phyloP scores from a whole-genome alignment of 2,329 filamentous ascomycete genomes.

The Xylaria sp. region DNA sequence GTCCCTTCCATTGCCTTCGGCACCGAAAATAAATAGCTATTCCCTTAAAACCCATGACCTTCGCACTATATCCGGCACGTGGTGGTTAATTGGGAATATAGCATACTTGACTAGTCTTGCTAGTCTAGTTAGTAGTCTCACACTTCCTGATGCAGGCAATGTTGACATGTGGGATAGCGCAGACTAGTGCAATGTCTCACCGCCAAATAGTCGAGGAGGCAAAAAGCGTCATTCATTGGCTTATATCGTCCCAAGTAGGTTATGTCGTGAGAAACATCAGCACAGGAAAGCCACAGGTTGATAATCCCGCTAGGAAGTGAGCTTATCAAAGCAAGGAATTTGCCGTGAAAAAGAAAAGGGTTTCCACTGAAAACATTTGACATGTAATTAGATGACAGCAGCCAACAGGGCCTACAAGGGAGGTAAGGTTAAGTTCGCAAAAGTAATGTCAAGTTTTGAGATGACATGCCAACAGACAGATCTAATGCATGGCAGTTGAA shows the following conservation, averaged over 20 bases:
- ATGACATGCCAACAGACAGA: neutral
- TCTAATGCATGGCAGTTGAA: slow-evolving; percentile 3
- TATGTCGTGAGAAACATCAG: slow-evolving; percentile 13
- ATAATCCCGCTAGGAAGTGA: neutral
- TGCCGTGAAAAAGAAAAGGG: neutral
- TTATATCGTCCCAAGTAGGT: slow-evolving; percentile 13
- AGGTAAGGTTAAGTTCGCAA: neutral
- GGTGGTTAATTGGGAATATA: neutral
- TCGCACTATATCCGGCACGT: slow-evolving; percentile 19
- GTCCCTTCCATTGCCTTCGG: neutral
- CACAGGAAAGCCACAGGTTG: neutral
- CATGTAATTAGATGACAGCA: neutral
- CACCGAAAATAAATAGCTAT: neutral
- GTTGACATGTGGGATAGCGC: neutral
- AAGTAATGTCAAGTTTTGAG: slow-evolving; percentile 10
- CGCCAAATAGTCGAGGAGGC: neutral
- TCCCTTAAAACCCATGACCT: slow-evolving; percentile 3
- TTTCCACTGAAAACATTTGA: neutral
- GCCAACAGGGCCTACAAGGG: neutral
- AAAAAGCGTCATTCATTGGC: slow-evolving; percentile 1
- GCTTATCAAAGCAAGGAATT: slow-evolving; percentile 7
- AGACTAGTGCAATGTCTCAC: slow-evolving; percentile 7
- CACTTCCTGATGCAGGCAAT: slow-evolving; percentile 6
- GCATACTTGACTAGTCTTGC: neutral
- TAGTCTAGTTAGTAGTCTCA: slow-evolving; percentile 5